Base-by-base conservation (phyloP, 2,329 filamentous ascomycete species). In the Cytospora schulzeri region DNA sequence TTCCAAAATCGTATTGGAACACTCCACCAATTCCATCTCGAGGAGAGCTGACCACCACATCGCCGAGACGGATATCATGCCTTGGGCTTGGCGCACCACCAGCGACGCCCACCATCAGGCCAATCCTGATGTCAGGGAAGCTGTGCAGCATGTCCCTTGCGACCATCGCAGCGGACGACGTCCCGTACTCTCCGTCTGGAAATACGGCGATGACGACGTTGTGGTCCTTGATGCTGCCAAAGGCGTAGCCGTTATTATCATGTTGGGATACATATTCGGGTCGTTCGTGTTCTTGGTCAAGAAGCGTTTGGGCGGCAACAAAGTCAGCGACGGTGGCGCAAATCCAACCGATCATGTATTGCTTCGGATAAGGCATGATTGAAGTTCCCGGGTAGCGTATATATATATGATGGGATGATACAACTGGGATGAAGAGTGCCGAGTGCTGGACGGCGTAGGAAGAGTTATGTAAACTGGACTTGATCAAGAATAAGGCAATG, bases 51-150 rank as follows among this genome's bases (percentile, higher is more conserved):
- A 78, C 73, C 1, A 75, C 73, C 22, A 76, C 56, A 54, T 76
- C 73, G 8, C 74, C 73, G 0, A 76, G 71, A 4, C 76, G 73
- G 0, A 80, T 72, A n/a, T 79, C 76, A 29, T 75, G 66, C 7
- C 71, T 66, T 9, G 15, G 17, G 2, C 66, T 79, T 65, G 77
- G 77, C 0, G 71, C 75, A 4, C 76, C 77, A 7, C 76, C 76
- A 0, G 71, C 75, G 3, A 76, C 72, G 26, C 75, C 75, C 1
- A 77, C 75, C 66, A 78, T 70, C 5, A 77, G 56, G 1, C 71
- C 71, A 12, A 76, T 63, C 22, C 69, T 63, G 6, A 79, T 52
- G 4, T 72, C 70, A 0, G 70, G 69, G 50, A 75, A 77, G 58
- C 68, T 76, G 4, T 60, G 68, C 0, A 73, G 48, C 70, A 77